Evolutionary conservation across 106 monocot genomes (phyloP).

Genomic region (Dendrobium officinale): DNA sequence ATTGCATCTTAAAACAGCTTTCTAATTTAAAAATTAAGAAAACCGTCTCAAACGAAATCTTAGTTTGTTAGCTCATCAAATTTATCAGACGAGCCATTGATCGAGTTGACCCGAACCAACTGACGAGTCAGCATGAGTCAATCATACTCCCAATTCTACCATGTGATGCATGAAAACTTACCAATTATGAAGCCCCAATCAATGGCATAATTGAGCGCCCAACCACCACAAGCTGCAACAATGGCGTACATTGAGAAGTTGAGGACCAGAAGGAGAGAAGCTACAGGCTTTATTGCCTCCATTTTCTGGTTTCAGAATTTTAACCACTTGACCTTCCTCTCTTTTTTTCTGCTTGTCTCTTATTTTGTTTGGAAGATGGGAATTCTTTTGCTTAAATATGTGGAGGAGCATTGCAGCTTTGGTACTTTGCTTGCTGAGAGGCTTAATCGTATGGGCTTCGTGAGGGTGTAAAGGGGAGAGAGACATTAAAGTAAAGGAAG

Average conservation of each 20-base stretch:
- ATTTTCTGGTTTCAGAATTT: not conserved
- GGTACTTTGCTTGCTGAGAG: too few species aligned
- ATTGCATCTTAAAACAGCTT: too few species aligned
- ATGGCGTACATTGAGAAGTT: conserved; percentile 54
- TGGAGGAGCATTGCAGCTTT: not conserved
- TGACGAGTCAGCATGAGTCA: too few species aligned
- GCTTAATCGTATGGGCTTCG: too few species aligned
- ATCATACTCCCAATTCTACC: not conserved
- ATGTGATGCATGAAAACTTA: not conserved
- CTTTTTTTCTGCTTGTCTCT: not conserved
- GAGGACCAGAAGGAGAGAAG: conserved; percentile 25
- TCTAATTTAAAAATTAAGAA: too few species aligned
- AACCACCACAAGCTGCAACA: conserved; percentile 30
- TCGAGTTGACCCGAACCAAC: too few species aligned
- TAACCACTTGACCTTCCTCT: too few species aligned
- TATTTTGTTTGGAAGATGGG: not conserved
- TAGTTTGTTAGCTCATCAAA: too few species aligned
- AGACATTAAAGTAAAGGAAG: not conserved
- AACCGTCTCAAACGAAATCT: too few species aligned
- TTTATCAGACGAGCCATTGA: too few species aligned
- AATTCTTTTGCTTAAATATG: not conserved
- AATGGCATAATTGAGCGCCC: conserved; percentile 43
- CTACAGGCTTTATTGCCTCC: conserved; percentile 20
- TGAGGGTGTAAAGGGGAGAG: not conserved
- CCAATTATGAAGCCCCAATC: conserved; percentile 35